Percentiles rank a stretch among this genome's conserved stretches.
Evolutionary conservation across 2,329 filamentous ascomycete species (phyloP).

Genomic region (Emericellopsis atlantica): DNA sequence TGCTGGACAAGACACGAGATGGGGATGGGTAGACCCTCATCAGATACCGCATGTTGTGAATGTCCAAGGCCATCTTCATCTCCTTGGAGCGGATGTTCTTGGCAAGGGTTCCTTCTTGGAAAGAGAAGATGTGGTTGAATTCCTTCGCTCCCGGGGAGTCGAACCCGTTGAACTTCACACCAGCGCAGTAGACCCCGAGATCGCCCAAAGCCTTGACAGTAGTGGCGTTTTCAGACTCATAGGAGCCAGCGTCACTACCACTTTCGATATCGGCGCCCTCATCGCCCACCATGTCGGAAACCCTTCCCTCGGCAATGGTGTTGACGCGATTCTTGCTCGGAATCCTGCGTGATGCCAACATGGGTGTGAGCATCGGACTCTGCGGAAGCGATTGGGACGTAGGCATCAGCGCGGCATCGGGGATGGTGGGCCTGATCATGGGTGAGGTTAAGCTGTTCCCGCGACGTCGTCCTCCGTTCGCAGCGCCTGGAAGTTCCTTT

Average conservation of each 20-base stretch:
- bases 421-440: slow-evolving; percentile 40
- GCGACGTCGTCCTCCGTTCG: slow-evolving; percentile 33
- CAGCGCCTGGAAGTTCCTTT: slow-evolving; percentile 22
- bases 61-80: slow-evolving; percentile 65
- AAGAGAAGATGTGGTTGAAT: slow-evolving; percentile 92
- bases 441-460: slow-evolving; percentile 64
- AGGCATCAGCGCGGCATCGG: slow-evolving; percentile 41
- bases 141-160: slow-evolving; percentile 65
- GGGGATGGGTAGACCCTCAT: slow-evolving; percentile 91
- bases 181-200: slow-evolving; percentile 65
- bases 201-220: slow-evolving; percentile 74
- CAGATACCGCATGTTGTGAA: slow-evolving; percentile 82
- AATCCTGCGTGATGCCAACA: slow-evolving; percentile 34
- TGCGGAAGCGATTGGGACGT: slow-evolving; percentile 38
- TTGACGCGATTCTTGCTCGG: slow-evolving; percentile 39
- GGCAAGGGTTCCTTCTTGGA: slow-evolving; percentile 81
- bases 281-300: slow-evolving; percentile 38
- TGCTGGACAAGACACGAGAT: slow-evolving; percentile 72
- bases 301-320: slow-evolving; percentile 44
- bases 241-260: slow-evolving; percentile 39
- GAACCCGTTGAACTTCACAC: slow-evolving; percentile 76
- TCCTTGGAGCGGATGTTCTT: slow-evolving; percentile 65
- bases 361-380: slow-evolving; percentile 39
- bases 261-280: slow-evolving; percentile 74
- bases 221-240: slow-evolving; percentile 61